Evolutionary conservation across 805 yeast species (phyloP).

Genomic region (Candida qinlingensis): DNA sequence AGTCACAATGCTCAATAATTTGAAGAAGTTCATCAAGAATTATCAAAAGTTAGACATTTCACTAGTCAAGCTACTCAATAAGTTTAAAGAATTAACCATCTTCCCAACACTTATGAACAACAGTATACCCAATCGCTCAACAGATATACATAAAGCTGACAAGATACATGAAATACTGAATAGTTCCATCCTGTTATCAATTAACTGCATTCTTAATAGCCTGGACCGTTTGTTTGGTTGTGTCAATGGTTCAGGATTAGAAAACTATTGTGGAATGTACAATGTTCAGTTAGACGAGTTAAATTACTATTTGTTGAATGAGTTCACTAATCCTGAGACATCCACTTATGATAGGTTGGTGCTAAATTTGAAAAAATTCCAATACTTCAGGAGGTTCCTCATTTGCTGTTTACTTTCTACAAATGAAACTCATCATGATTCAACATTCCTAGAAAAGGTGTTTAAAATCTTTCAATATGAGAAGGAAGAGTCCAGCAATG

Average conservation of each 20-base stretch:
- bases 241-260: slow-evolving; percentile 30
- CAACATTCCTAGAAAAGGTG: slow-evolving; percentile 8
- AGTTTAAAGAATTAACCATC: slow-evolving; percentile 27
- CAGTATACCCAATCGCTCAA: neutral
- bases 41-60: slow-evolving; percentile 25
- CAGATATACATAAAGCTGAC: neutral
- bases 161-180: slow-evolving; percentile 17
- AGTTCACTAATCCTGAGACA: neutral
- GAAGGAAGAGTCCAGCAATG: no score
- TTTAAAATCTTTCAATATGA: slow-evolving; percentile 7
- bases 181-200: slow-evolving; percentile 29
- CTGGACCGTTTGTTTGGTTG: slow-evolving; percentile 25
- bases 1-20: slow-evolving; percentile 11
- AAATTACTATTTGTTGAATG: slow-evolving; percentile 14
- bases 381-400: slow-evolving; percentile 35
- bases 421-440: slow-evolving; percentile 21
- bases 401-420: slow-evolving; percentile 37
- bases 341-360: slow-evolving; percentile 1
- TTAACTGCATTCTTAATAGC: slow-evolving; percentile 26
- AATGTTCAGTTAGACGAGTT: slow-evolving; percentile 29
- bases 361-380: slow-evolving; percentile 27
- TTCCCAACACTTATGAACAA: slow-evolving; percentile 17
- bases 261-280: slow-evolving; percentile 40
- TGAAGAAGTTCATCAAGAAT: slow-evolving; percentile 15
- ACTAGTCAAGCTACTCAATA: slow-evolving; percentile 23